Evolutionary conservation across 2,329 filamentous ascomycete species (phyloP).

Genomic region (Trichoderma sp.): DNA sequence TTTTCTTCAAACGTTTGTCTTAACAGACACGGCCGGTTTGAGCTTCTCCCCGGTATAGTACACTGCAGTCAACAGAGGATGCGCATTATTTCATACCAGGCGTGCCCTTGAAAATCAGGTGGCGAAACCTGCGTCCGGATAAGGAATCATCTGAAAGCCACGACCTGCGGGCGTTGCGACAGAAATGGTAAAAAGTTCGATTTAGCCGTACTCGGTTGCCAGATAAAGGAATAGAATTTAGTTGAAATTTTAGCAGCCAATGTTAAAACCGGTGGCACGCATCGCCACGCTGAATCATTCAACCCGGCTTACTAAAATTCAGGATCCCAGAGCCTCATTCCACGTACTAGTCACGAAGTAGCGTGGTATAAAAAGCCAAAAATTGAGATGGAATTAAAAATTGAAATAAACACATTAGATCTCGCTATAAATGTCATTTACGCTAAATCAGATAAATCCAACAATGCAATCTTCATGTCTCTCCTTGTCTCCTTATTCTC

Average conservation of each 20-base stretch:
- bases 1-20: background rate
- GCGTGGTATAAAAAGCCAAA: background rate
- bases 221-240: background rate
- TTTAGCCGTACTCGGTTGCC: background rate
- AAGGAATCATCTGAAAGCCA: constrained; percentile 19
- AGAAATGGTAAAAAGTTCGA: background rate
- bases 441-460: constrained; percentile 7
- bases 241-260: background rate
- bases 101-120: background rate
- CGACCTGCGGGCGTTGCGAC: background rate
- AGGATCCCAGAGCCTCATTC: background rate
- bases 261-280: background rate
- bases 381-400: background rate
- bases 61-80: background rate
- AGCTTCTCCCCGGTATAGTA: background rate
- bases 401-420: background rate
- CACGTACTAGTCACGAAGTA: background rate
- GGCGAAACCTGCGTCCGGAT: background rate
- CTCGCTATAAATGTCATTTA: constrained; percentile 12
- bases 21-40: constrained; percentile 14
- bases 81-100: constrained; percentile 5
- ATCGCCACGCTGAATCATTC: background rate
- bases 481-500: background rate
- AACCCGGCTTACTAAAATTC: constrained; percentile 12
- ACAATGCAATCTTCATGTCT: background rate